Base-by-base conservation (phyloP, 768 basidiomycete genomes). In the Tephrocybe sp. region DNA sequence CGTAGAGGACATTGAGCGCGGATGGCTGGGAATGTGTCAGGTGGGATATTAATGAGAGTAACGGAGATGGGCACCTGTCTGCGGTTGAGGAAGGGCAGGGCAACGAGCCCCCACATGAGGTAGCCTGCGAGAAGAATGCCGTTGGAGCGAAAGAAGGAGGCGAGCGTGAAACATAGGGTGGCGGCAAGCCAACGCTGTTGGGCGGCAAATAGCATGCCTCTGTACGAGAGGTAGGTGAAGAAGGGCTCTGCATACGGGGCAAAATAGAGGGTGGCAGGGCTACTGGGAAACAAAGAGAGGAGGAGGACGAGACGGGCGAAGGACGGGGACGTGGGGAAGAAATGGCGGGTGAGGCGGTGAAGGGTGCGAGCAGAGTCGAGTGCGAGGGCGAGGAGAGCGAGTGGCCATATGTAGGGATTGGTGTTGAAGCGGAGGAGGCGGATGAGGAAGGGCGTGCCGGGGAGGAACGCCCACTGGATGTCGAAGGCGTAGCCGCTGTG, bases 401-500 rank as follows among this genome's bases (percentile, higher is more conserved):
- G 67, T 2, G 71, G 68, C 2, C 71, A 57, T 33, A 81, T 64
- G 14, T 76, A 49, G 11, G 58, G 12, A 70, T 33, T 24, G 46
- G 12, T n/a, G 61, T 68, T 40, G 59, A 11, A 51, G 7, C 38
- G 58, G 3, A 57, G 52, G 36, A 57, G 45, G 1, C 78, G 73
- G 67, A 92, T 76, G 44, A 88, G 43, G 10, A 71, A 60, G 3
- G 90, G 79, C 21, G 81, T 67, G 4, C 80, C 90, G 2, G 91
- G 88, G 55, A 93, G 79, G 67, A 93, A 98, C 0, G 96, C 96
- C 79, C 89, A 90, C 57, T 90, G 76, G 59, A 96, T 80, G 63
- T 98, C 96, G 63, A 82, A 84, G 24, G 68, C 58, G 57, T 80
- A 80, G 41, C 74, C 79, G 10, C 78, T 53, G 23, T 73, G 60